A percentile compares a stretch with the other conserved stretches of the same genome.
Evolutionary conservation across 495 filamentous ascomycete genomes (phyloP).

Genomic region (Podospora tetraspora): DNA sequence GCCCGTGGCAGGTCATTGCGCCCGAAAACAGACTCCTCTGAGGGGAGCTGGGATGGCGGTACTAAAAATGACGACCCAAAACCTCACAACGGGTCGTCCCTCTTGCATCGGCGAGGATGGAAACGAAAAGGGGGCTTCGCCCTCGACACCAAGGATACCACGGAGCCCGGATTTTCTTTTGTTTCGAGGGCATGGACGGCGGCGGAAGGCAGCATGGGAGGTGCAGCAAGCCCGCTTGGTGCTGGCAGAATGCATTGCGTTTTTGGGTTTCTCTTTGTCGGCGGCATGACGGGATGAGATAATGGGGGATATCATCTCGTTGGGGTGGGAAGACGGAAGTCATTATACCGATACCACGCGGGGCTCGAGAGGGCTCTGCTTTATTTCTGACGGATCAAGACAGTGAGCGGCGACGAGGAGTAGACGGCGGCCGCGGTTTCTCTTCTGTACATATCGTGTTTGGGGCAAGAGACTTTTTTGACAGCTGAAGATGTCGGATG

Average conservation of each 20-base stretch:
- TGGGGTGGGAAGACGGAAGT: background rate
- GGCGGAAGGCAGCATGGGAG: background rate
- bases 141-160: background rate
- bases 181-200: background rate
- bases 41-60: background rate
- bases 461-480: background rate
- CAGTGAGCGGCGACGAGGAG: background rate
- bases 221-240: constrained; percentile 1
- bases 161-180: constrained; percentile 9
- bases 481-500: background rate
- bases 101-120: background rate
- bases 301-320: background rate
- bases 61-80: background rate
- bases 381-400: background rate
- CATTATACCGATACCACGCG: background rate
- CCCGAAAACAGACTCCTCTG: constrained; percentile 33
- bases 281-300: constrained; percentile 4
- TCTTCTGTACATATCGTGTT: background rate
- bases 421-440: background rate
- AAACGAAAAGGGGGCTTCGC: background rate
- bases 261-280: background rate
- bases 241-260: constrained; percentile 3
- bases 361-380: background rate
- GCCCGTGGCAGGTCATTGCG: constrained; percentile 33
- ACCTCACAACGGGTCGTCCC: background rate